Base-by-base conservation (phyloP, 139 green algal species). In the Haematococcus lacustris region DNA sequence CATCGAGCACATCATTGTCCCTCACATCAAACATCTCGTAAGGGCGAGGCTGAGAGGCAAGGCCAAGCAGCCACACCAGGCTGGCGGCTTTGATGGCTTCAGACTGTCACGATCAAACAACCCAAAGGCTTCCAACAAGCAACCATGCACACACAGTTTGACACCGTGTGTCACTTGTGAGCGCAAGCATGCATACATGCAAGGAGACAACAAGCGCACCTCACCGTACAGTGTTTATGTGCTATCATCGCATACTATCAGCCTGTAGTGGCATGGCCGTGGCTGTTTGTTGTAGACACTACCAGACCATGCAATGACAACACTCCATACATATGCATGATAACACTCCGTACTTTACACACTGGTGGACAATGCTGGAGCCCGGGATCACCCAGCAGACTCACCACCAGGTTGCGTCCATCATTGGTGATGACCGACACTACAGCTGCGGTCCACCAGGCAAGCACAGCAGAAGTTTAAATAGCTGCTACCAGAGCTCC, bases 341-440 rank as follows among this genome's bases (percentile, higher is more conserved):
- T 17, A 53, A 53, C 9, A 17, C 43, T 53, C 9, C 43, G 9
- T 9, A 9, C 43, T 28, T 17, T 53, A 17, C 9, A 53, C 43
- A 17, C 9, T 17, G 43, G 43, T 53, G 43, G 17, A 53, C 43
- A 17, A 53, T 17, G 43, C 9, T 53, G 43, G 9, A 9, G 43
- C 43, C 17, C 43, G 17, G 43, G 43, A 28, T 17, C 43, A 53
- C 43, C 43, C 43, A 28, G 43, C 43, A 28, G 43, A 70, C 74
- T 70, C 51, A 95, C 90, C 78, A 97, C 82, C 50, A 97, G 87
- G 66, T 91, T 82, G 1, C 93, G 80, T 0, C 93, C 93, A 57
- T 97, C 93, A 66, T 91, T 94, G 13, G 90, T 95, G 51, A 97
- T 89, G 1, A 97, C 87, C 0, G 83, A 81, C 0, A 97, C 83